phyloP scores from a whole-genome alignment of 192 early-diverging fungal genomes.

The Coemansia sp. region DNA sequence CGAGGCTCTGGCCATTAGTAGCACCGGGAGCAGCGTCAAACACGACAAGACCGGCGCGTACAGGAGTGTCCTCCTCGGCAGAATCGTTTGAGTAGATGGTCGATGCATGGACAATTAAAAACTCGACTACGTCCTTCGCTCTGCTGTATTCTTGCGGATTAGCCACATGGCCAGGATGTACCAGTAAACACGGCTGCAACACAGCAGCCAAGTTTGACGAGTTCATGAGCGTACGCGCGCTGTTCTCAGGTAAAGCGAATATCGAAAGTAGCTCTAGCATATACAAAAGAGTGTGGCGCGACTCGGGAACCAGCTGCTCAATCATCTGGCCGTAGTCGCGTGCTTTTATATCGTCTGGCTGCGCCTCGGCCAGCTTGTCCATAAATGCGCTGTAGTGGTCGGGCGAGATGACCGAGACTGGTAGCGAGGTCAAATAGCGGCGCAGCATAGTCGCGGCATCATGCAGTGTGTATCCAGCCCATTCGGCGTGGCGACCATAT shows the following conservation, averaged over 20 bases:
- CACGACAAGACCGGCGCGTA: slow-evolving; percentile 31
- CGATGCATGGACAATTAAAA: slow-evolving; percentile 60
- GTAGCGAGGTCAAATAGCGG: slow-evolving; percentile 68
- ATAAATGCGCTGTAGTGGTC: slow-evolving; percentile 66
- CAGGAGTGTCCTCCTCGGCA: not conserved
- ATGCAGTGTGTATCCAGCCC: slow-evolving; percentile 71
- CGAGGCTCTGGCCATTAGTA: not conserved
- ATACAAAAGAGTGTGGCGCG: slow-evolving; percentile 69
- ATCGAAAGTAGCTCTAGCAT: slow-evolving; percentile 63
- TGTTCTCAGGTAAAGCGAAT: slow-evolving; percentile 46
- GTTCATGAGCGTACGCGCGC: slow-evolving; percentile 66
- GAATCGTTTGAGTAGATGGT: slow-evolving; percentile 14
- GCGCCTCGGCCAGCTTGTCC: slow-evolving; percentile 58
- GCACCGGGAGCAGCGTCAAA: slow-evolving; percentile 11
- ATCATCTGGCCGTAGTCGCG: slow-evolving; percentile 62
- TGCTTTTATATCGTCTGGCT: slow-evolving; percentile 32
- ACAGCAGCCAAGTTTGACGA: slow-evolving; percentile 73
- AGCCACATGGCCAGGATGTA: slow-evolving; percentile 69
- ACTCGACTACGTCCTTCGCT: slow-evolving; percentile 73
- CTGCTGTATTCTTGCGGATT: slow-evolving; percentile 72
- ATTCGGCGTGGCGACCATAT: slow-evolving; percentile 65
- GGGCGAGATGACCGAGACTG: slow-evolving; percentile 70
- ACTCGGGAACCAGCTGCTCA: slow-evolving; percentile 55
- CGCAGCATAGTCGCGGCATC: slow-evolving; percentile 76
- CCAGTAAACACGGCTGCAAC: slow-evolving; percentile 71